Base-by-base conservation (phyloP, 1,284 basidiomycete genomes). In the Apiotrichum siamense region DNA sequence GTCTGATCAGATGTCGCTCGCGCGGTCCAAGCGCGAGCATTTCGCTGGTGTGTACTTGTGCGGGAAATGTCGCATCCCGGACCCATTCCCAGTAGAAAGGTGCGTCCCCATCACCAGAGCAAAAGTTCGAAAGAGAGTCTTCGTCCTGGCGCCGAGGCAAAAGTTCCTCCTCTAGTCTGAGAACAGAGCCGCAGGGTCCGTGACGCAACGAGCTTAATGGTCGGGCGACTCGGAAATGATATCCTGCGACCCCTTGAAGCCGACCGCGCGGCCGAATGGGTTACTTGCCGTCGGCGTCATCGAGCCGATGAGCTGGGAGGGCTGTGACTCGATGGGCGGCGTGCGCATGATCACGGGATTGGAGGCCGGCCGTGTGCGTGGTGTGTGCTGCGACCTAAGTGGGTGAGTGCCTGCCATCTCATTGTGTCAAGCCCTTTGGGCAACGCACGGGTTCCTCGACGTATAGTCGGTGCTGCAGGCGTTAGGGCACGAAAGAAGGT, bases 371-470 rank as follows among this genome's bases (percentile, higher is more conserved):
- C 36, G 36, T 9, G 35, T 49, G 33, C 48, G 53, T 17, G 46
- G 32, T 13, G 39, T 40, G 40, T 56, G 54, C 29, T 51, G 45
- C 13, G 50, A 39, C 9, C 48, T 50, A 17, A 9, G 21, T n/a
- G 17, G 33, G 23, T 24, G 13, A 36, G 21, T 37, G 26, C 26
- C 20, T 29, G 37, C n/a, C n/a, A n/a, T n/a, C n/a, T n/a, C 4
- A 36, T n/a, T 20, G 17, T 40, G 39, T 5, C 12, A n/a, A 13
- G 24, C 17, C 26, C 24, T 7, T 17, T 20, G 26, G 40, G 11
- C 5, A 25, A 57, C 64, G 47, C 40, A 69, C 64, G 70, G 70
- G 39, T 72, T 72, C 5, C 42, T 40, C 0, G 70, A 69, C 0
- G 66, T 65, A 50, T 72, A 72, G 51, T 72, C 70, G 36, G 37